Conservation (phyloP, 2,329 filamentous ascomycete genomes). For the Claviceps fusiformis region DNA sequence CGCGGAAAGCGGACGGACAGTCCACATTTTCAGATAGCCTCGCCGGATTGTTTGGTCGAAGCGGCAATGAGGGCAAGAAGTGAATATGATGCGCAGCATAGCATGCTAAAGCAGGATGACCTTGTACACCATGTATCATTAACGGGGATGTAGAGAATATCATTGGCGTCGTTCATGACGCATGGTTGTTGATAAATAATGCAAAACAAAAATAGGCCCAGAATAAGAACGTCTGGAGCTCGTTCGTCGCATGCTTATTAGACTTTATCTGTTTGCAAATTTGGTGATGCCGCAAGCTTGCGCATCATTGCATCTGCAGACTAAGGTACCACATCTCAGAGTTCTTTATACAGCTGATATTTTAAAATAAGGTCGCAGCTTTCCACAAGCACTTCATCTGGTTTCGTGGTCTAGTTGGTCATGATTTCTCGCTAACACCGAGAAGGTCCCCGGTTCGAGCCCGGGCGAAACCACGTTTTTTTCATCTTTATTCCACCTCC, state of each 20-base stretch:
- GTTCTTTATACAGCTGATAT: no score
- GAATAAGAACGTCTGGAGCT: background rate
- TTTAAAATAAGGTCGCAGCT: accelerated
- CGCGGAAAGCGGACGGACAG: slow-evolving; percentile 21
- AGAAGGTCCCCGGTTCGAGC: slow-evolving; percentile 27
- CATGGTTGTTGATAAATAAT: background rate
- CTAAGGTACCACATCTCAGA: no score
- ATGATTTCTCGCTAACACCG: slow-evolving; percentile 27
- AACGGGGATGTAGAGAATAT: background rate
- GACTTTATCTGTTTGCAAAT: no score
- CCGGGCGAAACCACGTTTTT: slow-evolving; percentile 23
- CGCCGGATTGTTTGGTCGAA: slow-evolving; percentile 16
- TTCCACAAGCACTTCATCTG: background rate
- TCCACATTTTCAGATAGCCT: slow-evolving; percentile 19
- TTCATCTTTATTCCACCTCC: background rate
- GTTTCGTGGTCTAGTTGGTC: slow-evolving; percentile 27
- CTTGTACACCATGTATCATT: background rate
- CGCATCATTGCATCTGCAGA: no score
- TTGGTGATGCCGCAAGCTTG: no score
- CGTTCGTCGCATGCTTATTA: background rate
- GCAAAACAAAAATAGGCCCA: background rate
- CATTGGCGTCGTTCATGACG: background rate
- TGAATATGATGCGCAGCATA: background rate
- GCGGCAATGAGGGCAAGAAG: slow-evolving; percentile 10
- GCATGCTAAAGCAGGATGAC: background rate